Evolutionary conservation across 441 rosid genomes (phyloP).

Genomic region (Pelargonium myrrhifolium): DNA sequence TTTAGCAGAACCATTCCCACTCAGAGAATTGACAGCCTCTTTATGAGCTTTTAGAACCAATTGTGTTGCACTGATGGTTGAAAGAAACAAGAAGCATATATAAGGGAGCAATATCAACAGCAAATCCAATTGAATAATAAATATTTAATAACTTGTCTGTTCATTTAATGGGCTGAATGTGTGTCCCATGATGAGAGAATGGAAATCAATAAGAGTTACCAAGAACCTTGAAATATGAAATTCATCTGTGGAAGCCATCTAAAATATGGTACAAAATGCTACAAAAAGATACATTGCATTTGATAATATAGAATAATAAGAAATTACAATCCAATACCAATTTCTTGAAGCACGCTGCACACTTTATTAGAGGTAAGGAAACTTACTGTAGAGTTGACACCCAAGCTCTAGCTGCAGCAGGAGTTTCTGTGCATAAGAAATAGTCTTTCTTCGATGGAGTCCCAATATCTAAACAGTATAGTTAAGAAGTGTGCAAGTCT

Average conservation of each 20-base stretch:
- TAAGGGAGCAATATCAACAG: neutral
- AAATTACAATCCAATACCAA: too few relatives aligned
- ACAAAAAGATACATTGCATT: too few relatives aligned
- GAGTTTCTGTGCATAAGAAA: slow-evolving; percentile 92
- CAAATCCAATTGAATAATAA: neutral
- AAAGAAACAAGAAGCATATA: slow-evolving; percentile 14
- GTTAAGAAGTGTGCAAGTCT: slow-evolving; percentile 32
- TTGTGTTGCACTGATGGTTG: slow-evolving; percentile 62
- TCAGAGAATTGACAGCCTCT: slow-evolving; percentile 88
- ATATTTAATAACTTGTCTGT: neutral
- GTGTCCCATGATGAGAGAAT: neutral
- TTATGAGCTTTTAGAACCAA: slow-evolving; percentile 90
- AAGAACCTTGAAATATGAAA: neutral
- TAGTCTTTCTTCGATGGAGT: slow-evolving; percentile 90
- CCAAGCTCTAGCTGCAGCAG: slow-evolving; percentile 96
- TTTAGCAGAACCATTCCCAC: slow-evolving; percentile 83
- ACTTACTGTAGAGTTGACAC: slow-evolving; percentile 90
- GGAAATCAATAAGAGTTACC: too few relatives aligned
- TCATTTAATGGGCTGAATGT: neutral
- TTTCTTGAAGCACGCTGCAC: slow-evolving; percentile 4
- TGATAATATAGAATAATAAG: too few relatives aligned
- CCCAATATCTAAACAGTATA: slow-evolving; percentile 56
- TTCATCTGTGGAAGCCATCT: neutral
- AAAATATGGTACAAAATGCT: too few relatives aligned
- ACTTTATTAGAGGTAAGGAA: neutral